Evolutionary conservation across 2,329 filamentous ascomycete species (phyloP), one percentile per base, ranked within the genome.

Genomic region (Colletotrichum brevisporum): DNA sequence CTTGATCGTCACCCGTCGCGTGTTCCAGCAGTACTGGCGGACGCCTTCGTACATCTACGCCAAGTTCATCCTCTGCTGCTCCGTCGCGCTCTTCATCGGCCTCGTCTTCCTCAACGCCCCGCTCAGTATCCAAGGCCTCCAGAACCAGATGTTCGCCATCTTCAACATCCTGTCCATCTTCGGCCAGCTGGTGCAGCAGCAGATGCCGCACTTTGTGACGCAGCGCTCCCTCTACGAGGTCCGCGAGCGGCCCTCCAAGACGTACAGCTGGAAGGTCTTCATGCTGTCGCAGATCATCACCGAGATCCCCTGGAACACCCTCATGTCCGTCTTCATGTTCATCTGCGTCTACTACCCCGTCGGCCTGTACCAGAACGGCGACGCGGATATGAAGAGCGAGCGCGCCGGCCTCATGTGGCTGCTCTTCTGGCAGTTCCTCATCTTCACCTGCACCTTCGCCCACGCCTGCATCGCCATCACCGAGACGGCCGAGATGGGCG

Each of bases 1-100:
- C 10, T 12, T 69, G 5, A 52, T 69, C 51, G 66, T 69, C 45
- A 69, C 66, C 16, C 76, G 83, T 50, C 90, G 92, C 70, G 89
- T 93, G 13, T 94, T 93, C 78, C 85, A 92, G 74, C 92, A 94
- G 77, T 93, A 93, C 83, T 95, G 92, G 92, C 88, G 92, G 59
- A 92, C 87, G 1, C 92, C 92, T 0, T 84, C 87, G 1, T 95
- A 94, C 80, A 90, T 95, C 74, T 94, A 92, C 80, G 88, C 89
- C 62, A 94, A 94, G 80, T 74, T 86, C 1, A 78, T 85, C 1
- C 86, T 93, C 24, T 89, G 86, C 71, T 66, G 62, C 18, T 61
- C 66, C 18, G 62, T 66, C 15, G 62, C 66, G 15, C 82, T 92
- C 8, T 92, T 91, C 76, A 89, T 92, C 72, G 90, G 89, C 16